Evolutionary conservation across 2,329 filamentous ascomycete genomes (phyloP).

Genomic region (Geosmithia flava): DNA sequence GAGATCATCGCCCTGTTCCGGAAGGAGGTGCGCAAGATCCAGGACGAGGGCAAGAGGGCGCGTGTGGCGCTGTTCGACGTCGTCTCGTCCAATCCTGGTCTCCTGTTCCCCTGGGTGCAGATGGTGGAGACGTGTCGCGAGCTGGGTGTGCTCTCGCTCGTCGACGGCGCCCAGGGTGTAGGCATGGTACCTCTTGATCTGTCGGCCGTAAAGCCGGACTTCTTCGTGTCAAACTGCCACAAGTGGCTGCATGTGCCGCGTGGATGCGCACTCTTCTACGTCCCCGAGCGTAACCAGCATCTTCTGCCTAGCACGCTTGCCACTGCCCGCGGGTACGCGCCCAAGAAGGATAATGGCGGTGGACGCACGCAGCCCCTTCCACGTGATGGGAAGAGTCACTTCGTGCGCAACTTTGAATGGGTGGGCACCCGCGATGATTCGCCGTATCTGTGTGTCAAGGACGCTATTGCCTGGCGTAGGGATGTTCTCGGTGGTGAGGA

Average conservation of each 20-base stretch:
- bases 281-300: constrained; percentile 62
- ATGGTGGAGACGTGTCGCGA: constrained; percentile 53
- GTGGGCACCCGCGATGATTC: constrained; percentile 63
- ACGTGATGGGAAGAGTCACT: constrained; percentile 37
- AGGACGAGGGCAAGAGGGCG: constrained; percentile 45
- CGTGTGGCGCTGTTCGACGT: constrained; percentile 63
- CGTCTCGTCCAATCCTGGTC: constrained; percentile 65
- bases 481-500: constrained; percentile 63
- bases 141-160: constrained; percentile 54
- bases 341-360: constrained; percentile 19
- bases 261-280: constrained; percentile 70
- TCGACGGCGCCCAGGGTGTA: constrained; percentile 79
- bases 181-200: constrained; percentile 69
- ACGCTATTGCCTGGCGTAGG: constrained; percentile 58
- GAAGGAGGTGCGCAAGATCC: constrained; percentile 38
- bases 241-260: constrained; percentile 83
- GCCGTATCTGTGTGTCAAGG: constrained; percentile 59
- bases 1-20: constrained; percentile 52
- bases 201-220: constrained; percentile 58
- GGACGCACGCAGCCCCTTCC: constrained; percentile 23
- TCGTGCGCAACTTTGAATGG: constrained; percentile 62
- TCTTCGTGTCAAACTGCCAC: constrained; percentile 77
- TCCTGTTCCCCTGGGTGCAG: constrained; percentile 65
- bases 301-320: constrained; percentile 64
- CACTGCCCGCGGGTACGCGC: constrained; percentile 67